These are phyloP conservation scores for Vicia villosa DNA, from an alignment of 306 rosid species.

Conservation along the genomic window DNA sequence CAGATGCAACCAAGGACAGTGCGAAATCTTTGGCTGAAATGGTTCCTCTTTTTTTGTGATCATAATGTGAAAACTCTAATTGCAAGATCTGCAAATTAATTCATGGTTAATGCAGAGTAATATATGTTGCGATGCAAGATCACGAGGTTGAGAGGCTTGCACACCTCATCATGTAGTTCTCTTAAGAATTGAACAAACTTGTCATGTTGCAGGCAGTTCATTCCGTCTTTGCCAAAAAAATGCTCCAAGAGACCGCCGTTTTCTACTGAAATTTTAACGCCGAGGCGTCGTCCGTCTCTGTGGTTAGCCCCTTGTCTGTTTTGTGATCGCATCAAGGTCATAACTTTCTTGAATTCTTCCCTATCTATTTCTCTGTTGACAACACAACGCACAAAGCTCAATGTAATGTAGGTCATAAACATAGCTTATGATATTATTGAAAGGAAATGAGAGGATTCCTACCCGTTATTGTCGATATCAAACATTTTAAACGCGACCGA, in stretches of 20 bases:
- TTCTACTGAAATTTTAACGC: slow-evolving; percentile 52
- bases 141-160: background rate
- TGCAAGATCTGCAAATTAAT: slow-evolving; percentile 54
- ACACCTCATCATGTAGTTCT: slow-evolving; percentile 70
- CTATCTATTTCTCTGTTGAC: slow-evolving; percentile 62
- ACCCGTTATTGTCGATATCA: slow-evolving; percentile 78
- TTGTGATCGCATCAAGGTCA: slow-evolving; percentile 71
- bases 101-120: background rate
- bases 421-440: background rate
- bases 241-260: slow-evolving; percentile 69
- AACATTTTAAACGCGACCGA: slow-evolving; percentile 85
- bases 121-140: background rate
- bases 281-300: slow-evolving; percentile 52
- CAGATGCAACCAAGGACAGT: slow-evolving; percentile 81
- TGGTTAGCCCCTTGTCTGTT: slow-evolving; percentile 62
- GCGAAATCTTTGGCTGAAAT: slow-evolving; percentile 82
- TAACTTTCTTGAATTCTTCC: slow-evolving; percentile 75
- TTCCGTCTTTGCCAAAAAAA: slow-evolving; percentile 78
- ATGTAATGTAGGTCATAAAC: slow-evolving; percentile 4
- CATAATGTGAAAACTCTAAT: slow-evolving; percentile 80
- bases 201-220: slow-evolving; percentile 49
- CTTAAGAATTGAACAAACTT: slow-evolving; percentile 69
- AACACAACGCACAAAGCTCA: slow-evolving; percentile 13
- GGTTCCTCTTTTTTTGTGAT: slow-evolving; percentile 53
- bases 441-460: slow-evolving; percentile 8